phyloP scores from a whole-genome alignment of 768 basidiomycete genomes.

The Gelatoporia subvermispora region DNA sequence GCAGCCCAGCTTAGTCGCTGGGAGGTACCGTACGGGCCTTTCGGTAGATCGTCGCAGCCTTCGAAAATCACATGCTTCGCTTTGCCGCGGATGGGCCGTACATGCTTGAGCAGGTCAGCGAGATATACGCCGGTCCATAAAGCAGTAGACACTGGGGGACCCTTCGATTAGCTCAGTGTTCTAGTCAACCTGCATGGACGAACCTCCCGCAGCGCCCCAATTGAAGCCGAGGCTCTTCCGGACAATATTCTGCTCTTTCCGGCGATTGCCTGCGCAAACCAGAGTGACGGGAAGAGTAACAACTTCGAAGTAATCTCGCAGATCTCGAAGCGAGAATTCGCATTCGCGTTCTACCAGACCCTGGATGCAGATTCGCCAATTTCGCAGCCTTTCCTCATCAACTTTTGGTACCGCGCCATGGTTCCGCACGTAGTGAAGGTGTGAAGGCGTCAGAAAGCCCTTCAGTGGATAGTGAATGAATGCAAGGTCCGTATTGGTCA shows the following conservation, averaged over 20 bases:
- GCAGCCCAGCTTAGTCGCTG: slow-evolving; percentile 42
- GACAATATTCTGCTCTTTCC: slow-evolving; percentile 64
- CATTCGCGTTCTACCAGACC: slow-evolving; percentile 35
- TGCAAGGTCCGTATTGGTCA: neutral
- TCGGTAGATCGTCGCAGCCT: slow-evolving; percentile 49
- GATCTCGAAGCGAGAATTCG: slow-evolving; percentile 39
- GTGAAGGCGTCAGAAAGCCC: slow-evolving; percentile 20
- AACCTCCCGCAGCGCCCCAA: slow-evolving; percentile 49
- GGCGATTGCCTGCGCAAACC: slow-evolving; percentile 59
- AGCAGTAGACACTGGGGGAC: slow-evolving; percentile 38
- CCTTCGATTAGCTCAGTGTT: slow-evolving; percentile 19
- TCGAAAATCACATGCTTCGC: slow-evolving; percentile 56
- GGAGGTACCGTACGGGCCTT: slow-evolving; percentile 57
- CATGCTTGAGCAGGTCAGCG: slow-evolving; percentile 45
- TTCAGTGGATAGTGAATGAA: neutral
- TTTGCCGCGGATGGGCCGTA: slow-evolving; percentile 30
- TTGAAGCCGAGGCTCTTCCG: slow-evolving; percentile 50
- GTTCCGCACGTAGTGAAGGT: slow-evolving; percentile 13
- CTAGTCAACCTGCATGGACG: neutral
- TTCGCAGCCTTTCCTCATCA: neutral
- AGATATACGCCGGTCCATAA: slow-evolving; percentile 59
- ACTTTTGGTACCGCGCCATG: slow-evolving; percentile 3
- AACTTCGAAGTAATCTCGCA: slow-evolving; percentile 41
- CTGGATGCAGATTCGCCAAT: slow-evolving; percentile 43
- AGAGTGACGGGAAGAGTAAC: slow-evolving; percentile 59